Evolutionary conservation across 352 stramenopile genomes (phyloP), one percentile per base, ranked within the genome.

Genomic region (Phytophthora cactorum): DNA sequence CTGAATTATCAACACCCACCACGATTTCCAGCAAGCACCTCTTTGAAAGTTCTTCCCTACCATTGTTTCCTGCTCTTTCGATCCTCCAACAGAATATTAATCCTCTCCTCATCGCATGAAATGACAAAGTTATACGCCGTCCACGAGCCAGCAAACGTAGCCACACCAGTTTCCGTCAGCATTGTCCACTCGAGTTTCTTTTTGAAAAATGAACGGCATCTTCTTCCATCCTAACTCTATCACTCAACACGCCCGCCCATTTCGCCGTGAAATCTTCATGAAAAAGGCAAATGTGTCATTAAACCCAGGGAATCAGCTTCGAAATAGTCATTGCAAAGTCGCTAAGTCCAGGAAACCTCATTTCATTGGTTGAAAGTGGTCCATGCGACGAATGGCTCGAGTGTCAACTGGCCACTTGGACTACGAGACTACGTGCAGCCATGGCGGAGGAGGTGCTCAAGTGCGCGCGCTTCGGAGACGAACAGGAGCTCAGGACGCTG

Each of bases 401-500:
- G 22, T 5, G 22, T 22, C 22, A 22, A 22, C 22, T 22, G 22
- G 22, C 11, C 39, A 45, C 11, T 45, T 5, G 3, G 11, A 45
- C 3, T 45, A 5, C 22, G 22, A 22, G 22, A 22, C 22, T 22
- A 22, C 22, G 10, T 45, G 25, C 39, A 60, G 50, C 46, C 17
- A 82, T 76, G 74, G 74, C 74, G 9, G 80, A 89, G 38, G 77
- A 87, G 66, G 71, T 84, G 54, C 71, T 96, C 14, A 75, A 77
- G 59, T 88, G 84, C 53, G 88, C 88, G 53, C 88, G 88, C 56
- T 88, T 82, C 52, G 88, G 88, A 51, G 85, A 96, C 51, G 67
- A 74, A 7, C 72, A 92, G 39, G 72, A 91, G 51, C 75, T 96
- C n/a, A 71, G 68, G 15, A 69, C 50, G 52, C 57, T 92, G 31